Conservation (phyloP, 1,284 basidiomycete species). For the Rhodotorula sp. region DNA sequence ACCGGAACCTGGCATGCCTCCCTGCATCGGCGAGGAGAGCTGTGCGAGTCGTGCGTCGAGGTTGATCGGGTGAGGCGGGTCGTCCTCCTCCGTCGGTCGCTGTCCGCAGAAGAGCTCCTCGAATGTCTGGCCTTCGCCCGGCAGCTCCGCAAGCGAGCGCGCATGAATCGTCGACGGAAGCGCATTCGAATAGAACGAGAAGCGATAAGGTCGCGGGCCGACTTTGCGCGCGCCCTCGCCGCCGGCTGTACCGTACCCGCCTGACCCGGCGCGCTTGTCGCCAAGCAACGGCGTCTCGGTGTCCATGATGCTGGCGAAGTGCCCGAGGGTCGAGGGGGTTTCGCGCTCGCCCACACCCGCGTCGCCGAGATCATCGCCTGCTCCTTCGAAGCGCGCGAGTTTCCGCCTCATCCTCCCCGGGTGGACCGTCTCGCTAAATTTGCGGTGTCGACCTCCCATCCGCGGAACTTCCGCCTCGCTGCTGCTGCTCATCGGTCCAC, state of each 20-base stretch:
- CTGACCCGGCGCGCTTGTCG: conserved; percentile 36
- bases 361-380: conserved; percentile 44
- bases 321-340: conserved; percentile 1
- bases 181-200: conserved; percentile 97
- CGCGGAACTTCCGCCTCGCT: conserved; percentile 28
- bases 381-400: conserved; percentile 84
- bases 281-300: conserved; percentile 49
- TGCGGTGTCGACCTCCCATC: conserved; percentile 62
- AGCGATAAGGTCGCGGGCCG: conserved; percentile 82
- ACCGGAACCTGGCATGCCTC: conserved; percentile 4
- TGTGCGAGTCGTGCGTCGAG: conserved; percentile 23
- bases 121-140: conserved; percentile 88
- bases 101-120: conserved; percentile 80
- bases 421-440: conserved; percentile 70
- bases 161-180: conserved; percentile 93
- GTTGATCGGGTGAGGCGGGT: conserved; percentile 12
- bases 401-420: conserved; percentile 66
- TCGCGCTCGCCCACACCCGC: conserved; percentile 7
- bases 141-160: conserved; percentile 84
- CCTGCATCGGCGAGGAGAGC: conserved; percentile 12
- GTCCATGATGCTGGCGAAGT: conserved; percentile 43
- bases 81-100: conserved; percentile 27
- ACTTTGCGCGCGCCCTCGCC: conserved; percentile 14
- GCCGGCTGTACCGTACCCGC: conserved; percentile 20
- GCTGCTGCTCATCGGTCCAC: conserved; percentile 46